Base-by-base conservation (phyloP, 306 rosid genomes). In the Crataegus laevigata region DNA sequence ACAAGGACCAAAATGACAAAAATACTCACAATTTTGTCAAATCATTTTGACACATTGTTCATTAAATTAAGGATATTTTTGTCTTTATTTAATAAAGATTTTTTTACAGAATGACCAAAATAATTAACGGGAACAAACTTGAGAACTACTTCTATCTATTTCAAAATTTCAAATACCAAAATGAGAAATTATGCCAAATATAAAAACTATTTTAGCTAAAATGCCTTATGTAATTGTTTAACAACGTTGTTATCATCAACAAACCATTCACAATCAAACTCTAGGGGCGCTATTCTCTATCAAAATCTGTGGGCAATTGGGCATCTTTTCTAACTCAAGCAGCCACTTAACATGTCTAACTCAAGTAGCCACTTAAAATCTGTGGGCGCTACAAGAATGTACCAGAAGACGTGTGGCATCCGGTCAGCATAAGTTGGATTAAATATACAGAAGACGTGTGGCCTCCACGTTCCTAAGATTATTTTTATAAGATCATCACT, bases 131-230 rank as follows among this genome's bases (percentile, higher is more conserved):
- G 8, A 2, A 34, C 7, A 34, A 6, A 34, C 8, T 34, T 34
- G 6, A 0, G 1, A 34, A 34, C 1, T 34, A 34, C 1, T 34
- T 34, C 38, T 34, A 34, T 34, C 38, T 34, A 34, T 6, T 34
- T 34, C 36, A 34, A 34, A 34, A 6, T 34, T 8, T 34, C 6
- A 34, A 34, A 6, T 32, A 32, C 8, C 1, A 32, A 32, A 32
- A 0, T 32, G 8, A 32, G 0, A 8, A 32, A 0, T 5, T 1
- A 32, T 32, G 8, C 5, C 8, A 34, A 6, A 6, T 34, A 6
- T 6, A 6, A 34, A 34, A 34, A 34, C 0, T 34, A 34, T 34
- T 34, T 34, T 34, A 34, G 8, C 8, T 34, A 34, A 34, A 34
- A 34, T 34, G 38, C 38, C 38, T 47, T 15, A 1, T 13, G 32